Conservation (phyloP, 2,329 filamentous ascomycete genomes). For the Ceratocystis lukuohia region DNA sequence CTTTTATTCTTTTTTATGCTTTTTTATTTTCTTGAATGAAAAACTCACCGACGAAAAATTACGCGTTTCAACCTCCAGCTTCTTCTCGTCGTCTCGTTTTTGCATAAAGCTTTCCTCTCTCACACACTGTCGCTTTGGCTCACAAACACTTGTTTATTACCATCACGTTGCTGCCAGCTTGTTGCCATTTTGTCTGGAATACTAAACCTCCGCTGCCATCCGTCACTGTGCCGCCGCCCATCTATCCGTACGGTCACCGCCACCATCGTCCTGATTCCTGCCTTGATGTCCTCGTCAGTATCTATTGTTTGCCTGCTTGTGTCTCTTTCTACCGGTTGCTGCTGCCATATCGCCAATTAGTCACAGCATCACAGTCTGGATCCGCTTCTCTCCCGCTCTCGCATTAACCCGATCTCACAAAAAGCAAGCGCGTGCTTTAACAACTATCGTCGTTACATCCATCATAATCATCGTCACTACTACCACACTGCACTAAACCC, state of each 20-base stretch:
- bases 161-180: too few species aligned
- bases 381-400: constrained; percentile 1
- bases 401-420: background rate
- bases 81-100: too few species aligned
- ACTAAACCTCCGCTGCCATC: background rate
- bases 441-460: background rate
- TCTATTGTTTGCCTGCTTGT: too few species aligned
- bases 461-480: background rate
- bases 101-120: too few species aligned
- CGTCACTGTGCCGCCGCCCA: background rate
- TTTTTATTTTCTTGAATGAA: background rate
- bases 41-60: background rate
- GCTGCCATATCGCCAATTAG: background rate
- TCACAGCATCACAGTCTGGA: background rate
- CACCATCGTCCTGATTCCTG: too few species aligned
- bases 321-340: background rate
- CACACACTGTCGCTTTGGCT: too few species aligned
- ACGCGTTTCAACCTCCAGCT: background rate
- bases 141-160: background rate
- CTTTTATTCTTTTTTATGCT: background rate
- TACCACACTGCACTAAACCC: too few species aligned
- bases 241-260: background rate
- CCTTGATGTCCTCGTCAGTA: too few species aligned
- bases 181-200: background rate
- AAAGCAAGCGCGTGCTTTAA: background rate